These are phyloP conservation scores for Westerdykella ornata DNA, from an alignment of 2,329 filamentous ascomycete genomes.

Conservation along the genomic window DNA sequence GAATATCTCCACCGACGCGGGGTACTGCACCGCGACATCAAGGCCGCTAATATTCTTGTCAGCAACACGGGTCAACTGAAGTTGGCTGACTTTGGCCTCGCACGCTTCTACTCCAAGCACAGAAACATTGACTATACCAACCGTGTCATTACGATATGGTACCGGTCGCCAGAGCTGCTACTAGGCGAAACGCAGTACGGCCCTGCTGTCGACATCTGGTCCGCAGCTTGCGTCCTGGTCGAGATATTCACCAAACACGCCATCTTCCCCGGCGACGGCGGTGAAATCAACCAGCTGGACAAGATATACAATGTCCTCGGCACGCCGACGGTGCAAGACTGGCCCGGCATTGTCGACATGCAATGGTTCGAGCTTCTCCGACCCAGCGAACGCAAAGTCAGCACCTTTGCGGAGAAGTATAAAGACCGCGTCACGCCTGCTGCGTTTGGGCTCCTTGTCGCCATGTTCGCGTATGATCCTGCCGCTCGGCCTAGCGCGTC, in stretches of 20 bases:
- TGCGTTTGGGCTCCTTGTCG: slow-evolving; percentile 72
- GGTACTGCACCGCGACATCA: slow-evolving; percentile 96
- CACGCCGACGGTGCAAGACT: slow-evolving; percentile 75
- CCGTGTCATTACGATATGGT: slow-evolving; percentile 98
- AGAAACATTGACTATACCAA: slow-evolving; percentile 95
- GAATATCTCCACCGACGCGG: slow-evolving; percentile 89
- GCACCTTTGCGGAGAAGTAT: slow-evolving; percentile 78
- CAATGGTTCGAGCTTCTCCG: slow-evolving; percentile 93
- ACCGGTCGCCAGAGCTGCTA: slow-evolving; percentile 87
- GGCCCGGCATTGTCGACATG: slow-evolving; percentile 88
- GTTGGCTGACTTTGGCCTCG: slow-evolving; percentile 91
- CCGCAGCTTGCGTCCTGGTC: slow-evolving; percentile 89
- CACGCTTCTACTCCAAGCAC: slow-evolving; percentile 90
- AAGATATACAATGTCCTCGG: slow-evolving; percentile 93
- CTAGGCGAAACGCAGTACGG: slow-evolving; percentile 94
- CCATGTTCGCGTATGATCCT: slow-evolving; percentile 89
- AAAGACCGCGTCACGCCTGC: slow-evolving; percentile 67
- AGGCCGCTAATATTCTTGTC: slow-evolving; percentile 93
- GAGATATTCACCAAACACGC: slow-evolving; percentile 93
- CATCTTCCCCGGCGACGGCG: slow-evolving; percentile 91
- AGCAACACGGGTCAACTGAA: slow-evolving; percentile 87
- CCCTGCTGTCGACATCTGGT: slow-evolving; percentile 95
- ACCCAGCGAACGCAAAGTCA: slow-evolving; percentile 64
- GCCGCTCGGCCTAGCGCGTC: slow-evolving; percentile 73
- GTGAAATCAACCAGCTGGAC: slow-evolving; percentile 91